These are phyloP conservation scores for Trametes meyenii DNA, from an alignment of 768 basidiomycete genomes.

Conservation along the genomic window DNA sequence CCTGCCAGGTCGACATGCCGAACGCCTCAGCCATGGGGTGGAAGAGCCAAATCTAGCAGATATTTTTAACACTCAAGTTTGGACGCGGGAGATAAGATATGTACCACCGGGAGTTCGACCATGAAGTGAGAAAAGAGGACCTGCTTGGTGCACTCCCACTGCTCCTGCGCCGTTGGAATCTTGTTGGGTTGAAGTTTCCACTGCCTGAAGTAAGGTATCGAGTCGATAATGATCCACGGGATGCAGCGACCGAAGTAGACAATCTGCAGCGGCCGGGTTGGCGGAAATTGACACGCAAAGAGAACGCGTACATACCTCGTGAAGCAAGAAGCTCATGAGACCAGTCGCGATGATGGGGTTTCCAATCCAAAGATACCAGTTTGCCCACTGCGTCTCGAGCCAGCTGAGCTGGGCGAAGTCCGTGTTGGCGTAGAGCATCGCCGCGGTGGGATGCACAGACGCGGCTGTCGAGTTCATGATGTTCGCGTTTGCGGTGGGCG, in stretches of 20 bases:
- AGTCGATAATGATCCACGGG: slow-evolving; percentile 95
- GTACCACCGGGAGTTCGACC: slow-evolving; percentile 85
- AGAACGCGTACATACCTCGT: slow-evolving; percentile 68
- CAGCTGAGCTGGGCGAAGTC: slow-evolving; percentile 65
- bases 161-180: slow-evolving; percentile 75
- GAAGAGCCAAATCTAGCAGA: slow-evolving; percentile 79
- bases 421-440: slow-evolving; percentile 55
- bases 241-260: slow-evolving; percentile 96
- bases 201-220: slow-evolving; percentile 88
- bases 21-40: slow-evolving; percentile 86
- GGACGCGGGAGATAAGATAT: slow-evolving; percentile 32
- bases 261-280: slow-evolving; percentile 48
- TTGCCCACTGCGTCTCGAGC: slow-evolving; percentile 80
- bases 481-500: background rate
- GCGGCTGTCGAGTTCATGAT: slow-evolving; percentile 30
- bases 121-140: slow-evolving; percentile 96
- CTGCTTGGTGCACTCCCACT: slow-evolving; percentile 95
- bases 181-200: slow-evolving; percentile 95
- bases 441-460: slow-evolving; percentile 33
- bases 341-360: slow-evolving; percentile 94
- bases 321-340: slow-evolving; percentile 87
- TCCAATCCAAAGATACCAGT: slow-evolving; percentile 84
- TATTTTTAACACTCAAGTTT: background rate
- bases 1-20: slow-evolving; percentile 91
- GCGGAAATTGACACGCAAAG: background rate